These are phyloP conservation scores for Penicillium nordicum DNA, from an alignment of 2,329 filamentous ascomycete genomes.

Conservation along the genomic window DNA sequence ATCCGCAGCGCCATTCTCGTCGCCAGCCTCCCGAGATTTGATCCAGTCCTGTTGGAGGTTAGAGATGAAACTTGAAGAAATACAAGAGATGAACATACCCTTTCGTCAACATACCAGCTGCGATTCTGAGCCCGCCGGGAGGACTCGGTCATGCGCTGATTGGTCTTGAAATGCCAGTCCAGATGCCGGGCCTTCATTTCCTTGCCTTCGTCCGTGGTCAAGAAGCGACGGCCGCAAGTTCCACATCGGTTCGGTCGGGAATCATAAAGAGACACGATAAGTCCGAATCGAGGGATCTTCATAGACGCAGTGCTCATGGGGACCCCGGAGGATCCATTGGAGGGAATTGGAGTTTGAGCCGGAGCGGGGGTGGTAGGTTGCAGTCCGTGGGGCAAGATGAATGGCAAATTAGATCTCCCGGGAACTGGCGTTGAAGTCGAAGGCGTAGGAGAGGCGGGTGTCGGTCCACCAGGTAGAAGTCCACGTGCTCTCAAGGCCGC, in stretches of 20 bases:
- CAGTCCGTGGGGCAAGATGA: conserved; percentile 38
- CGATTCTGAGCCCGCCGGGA: conserved; percentile 83
- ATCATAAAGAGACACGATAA: conserved; percentile 74
- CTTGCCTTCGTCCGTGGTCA: conserved; percentile 70
- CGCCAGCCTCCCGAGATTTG: conserved; percentile 73
- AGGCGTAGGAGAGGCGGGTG: conserved; percentile 37
- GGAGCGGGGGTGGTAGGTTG: conserved; percentile 36
- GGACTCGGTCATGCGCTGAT: conserved; percentile 81
- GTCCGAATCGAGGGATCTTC: conserved; percentile 70
- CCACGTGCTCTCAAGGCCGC: conserved; percentile 67
- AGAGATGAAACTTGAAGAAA: not conserved
- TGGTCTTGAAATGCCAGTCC: conserved; percentile 97
- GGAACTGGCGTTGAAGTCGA: conserved; percentile 37
- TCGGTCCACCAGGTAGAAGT: conserved; percentile 53
- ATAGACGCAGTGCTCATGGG: conserved; percentile 65
- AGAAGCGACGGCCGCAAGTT: conserved; percentile 86
- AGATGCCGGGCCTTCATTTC: conserved; percentile 87
- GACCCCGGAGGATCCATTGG: conserved; percentile 33
- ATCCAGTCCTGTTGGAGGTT: conserved; percentile 73
- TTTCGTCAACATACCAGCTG: conserved; percentile 91
- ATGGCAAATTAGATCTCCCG: conserved; percentile 40
- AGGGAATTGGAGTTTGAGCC: conserved; percentile 30
- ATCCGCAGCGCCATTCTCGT: conserved; percentile 52
- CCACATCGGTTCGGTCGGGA: conserved; percentile 81
- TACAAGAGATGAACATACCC: conserved; percentile 52